Evolutionary conservation across 2,329 filamentous ascomycete species (phyloP), one percentile per base, ranked within the genome.

Genomic region (Pezizomycotina sp.): DNA sequence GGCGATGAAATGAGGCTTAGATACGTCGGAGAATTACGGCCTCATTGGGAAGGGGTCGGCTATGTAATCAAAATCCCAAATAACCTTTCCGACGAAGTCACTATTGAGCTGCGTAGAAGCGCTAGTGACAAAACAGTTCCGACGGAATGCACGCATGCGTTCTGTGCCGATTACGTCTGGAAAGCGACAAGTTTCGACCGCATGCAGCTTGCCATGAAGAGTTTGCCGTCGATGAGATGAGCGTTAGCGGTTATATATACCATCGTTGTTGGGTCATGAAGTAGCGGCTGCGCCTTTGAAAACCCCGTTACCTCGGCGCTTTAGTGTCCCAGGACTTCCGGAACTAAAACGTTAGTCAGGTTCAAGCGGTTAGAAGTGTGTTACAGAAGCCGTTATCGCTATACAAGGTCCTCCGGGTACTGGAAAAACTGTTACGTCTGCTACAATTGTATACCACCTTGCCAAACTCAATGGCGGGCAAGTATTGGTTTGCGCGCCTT

Each of bases 61-160:
- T 98, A 98, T 58, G 89, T 98, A 43, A 84, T 95, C 62, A 98
- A 98, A 62, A 95, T 98, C 42, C 91, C 89, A 14, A 95, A 98
- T 66, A 95, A 95, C 59, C 83, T 92, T 62, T 93, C 84, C 9
- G 89, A 98, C 53, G 86, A 98, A 56, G 89, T 98, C 34, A 91
- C 79, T 6, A 77, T 98, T 47, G 89, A 98, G 57, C 62, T 98
- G 54, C 79, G 89, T 49, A 82, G 89, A 52, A 86, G 89, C 46
- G 84, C 82, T 44, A 92, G 92, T 55, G 84, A 95, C 62, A 95
- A 95, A 59, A 81, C 78, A 18, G 81, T 95, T 1, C 89, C 89
- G 1, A 92, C 82, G 0, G 86, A 98, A 53, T 89, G 86, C 58
- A 92, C 86, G 0, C 82, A 92, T 60, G 92, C 93, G 58, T 98